Evolutionary conservation across 306 rosid species (phyloP).

Genomic region (Prunus mume): DNA sequence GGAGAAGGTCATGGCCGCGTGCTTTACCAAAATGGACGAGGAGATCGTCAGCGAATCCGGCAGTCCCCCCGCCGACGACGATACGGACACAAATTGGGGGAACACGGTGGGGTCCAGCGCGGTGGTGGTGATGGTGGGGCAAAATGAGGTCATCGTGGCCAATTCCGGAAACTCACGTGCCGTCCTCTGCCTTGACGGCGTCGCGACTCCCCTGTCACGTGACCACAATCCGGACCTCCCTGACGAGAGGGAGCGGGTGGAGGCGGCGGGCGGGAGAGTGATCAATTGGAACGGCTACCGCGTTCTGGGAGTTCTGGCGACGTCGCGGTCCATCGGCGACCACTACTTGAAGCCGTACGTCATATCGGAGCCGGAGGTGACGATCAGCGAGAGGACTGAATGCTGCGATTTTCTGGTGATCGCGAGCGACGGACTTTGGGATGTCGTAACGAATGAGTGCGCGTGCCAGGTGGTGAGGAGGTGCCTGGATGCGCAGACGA

Average conservation of each 20-base stretch:
- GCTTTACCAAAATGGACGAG: conserved; percentile 61
- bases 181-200: conserved; percentile 49
- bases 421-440: conserved; percentile 76
- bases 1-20: conserved; percentile 37
- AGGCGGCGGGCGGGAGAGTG: conserved; percentile 60
- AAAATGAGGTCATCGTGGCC: conserved; percentile 49
- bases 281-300: conserved; percentile 53
- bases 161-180: conserved; percentile 68
- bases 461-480: conserved; percentile 49
- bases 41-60: conserved; percentile 28
- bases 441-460: conserved; percentile 46
- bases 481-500: conserved; percentile 28
- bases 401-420: conserved; percentile 49
- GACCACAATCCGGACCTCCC: conserved; percentile 69
- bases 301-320: conserved; percentile 60
- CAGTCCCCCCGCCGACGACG: not conserved
- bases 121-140: conserved; percentile 44
- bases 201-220: conserved; percentile 51
- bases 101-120: conserved; percentile 58
- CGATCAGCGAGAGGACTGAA: conserved; percentile 32
- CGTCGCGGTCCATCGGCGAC: conserved; percentile 67
- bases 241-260: conserved; percentile 58
- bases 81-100: not conserved
- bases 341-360: conserved; percentile 60
- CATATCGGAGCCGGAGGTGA: conserved; percentile 53